These are phyloP conservation scores for Codiaeum variegatum DNA, from an alignment of 441 rosid genomes.

Conservation along the genomic window DNA sequence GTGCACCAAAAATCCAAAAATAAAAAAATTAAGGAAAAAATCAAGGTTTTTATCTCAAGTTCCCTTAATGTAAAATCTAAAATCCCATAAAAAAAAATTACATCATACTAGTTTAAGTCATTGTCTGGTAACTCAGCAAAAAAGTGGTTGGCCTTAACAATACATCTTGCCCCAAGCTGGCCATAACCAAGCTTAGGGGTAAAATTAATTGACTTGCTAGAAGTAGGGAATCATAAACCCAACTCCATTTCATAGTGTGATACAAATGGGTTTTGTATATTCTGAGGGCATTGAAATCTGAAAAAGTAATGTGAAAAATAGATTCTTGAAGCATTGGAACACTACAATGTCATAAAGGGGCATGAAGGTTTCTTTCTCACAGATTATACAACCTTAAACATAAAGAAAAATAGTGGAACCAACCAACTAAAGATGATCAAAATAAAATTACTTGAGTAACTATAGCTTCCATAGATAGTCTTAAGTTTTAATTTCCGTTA, in stretches of 20 bases:
- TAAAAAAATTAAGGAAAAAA: background rate
- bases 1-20: background rate
- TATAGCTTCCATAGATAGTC: too few species aligned
- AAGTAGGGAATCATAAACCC: conserved; percentile 58
- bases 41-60: conserved; percentile 12
- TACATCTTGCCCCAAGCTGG: conserved; percentile 78
- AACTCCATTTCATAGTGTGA: conserved; percentile 45
- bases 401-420: background rate
- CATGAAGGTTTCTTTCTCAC: background rate
- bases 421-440: background rate
- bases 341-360: background rate
- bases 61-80: conserved; percentile 12
- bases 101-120: conserved; percentile 93
- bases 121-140: conserved; percentile 82
- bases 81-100: conserved; percentile 37
- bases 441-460: background rate
- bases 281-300: too few species aligned
- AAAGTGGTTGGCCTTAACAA: conserved; percentile 97
- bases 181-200: conserved; percentile 89
- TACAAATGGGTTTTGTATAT: too few species aligned
- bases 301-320: too few species aligned
- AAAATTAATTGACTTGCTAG: conserved; percentile 71
- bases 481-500: too few species aligned
- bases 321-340: too few species aligned
- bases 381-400: background rate